A percentile compares a stretch with the other conserved stretches of the same genome.
Conservation (phyloP, 2,329 filamentous ascomycete genomes). For the Aaosphaeria pasadenensis region DNA sequence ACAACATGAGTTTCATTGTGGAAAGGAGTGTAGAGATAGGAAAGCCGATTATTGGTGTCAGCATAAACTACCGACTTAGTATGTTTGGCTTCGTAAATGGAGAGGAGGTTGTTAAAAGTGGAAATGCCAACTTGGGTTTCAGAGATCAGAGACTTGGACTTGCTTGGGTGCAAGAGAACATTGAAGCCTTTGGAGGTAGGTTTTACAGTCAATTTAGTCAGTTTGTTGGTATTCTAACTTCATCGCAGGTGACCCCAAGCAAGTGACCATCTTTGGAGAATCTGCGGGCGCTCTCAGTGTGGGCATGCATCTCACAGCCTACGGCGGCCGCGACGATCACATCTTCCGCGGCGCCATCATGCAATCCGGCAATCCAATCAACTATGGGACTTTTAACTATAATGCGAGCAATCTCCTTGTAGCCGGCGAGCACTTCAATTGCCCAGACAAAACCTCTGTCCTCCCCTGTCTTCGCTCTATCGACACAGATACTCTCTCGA, state of each 20-base stretch:
- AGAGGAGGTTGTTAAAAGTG: constrained; percentile 25
- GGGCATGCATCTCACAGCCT: constrained; percentile 39
- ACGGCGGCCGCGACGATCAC: constrained; percentile 41
- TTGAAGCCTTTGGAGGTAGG: constrained; percentile 34
- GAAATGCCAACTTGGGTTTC: constrained; percentile 46
- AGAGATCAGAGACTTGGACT: constrained; percentile 43
- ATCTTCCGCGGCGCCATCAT: constrained; percentile 43
- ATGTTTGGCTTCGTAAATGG: not conserved
- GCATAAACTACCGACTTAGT: not conserved
- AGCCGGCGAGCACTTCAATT: constrained; percentile 30
- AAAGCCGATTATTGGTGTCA: constrained; percentile 1
- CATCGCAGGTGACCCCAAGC: constrained; percentile 17
- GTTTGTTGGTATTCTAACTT: not conserved
- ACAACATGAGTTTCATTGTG: constrained; percentile 49
- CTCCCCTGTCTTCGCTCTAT: constrained; percentile 53
- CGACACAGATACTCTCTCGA: constrained; percentile 57
- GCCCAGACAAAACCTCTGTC: constrained; percentile 40
- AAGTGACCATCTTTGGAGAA: constrained; percentile 40
- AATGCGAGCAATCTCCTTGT: not conserved
- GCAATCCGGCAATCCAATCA: constrained; percentile 33
- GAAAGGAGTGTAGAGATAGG: not conserved
- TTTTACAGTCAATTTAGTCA: not conserved
- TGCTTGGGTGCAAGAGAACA: constrained; percentile 35
- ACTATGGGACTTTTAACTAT: constrained; percentile 10
- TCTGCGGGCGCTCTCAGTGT: constrained; percentile 38